Evolutionary conservation across 495 filamentous ascomycete species (phyloP).

Genomic region (Penicillium coffeae): DNA sequence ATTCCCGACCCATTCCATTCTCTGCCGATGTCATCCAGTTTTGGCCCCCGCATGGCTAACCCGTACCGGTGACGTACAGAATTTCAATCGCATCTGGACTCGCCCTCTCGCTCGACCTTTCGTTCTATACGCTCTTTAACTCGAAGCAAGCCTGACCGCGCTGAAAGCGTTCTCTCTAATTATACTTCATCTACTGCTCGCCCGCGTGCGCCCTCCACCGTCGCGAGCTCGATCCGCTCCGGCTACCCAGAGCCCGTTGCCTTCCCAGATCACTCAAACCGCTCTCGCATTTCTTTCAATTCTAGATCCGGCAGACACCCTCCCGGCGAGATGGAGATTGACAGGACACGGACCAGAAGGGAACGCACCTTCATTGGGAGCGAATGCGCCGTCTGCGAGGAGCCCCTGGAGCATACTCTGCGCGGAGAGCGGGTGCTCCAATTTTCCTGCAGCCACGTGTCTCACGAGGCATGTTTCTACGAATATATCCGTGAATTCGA

Average conservation of each 20-base stretch:
- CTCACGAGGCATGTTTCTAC: conserved; percentile 98
- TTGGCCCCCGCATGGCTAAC: conserved; percentile 21
- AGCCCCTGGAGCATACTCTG: conserved; percentile 93
- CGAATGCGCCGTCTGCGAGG: conserved; percentile 95
- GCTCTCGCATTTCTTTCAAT: conserved; percentile 42
- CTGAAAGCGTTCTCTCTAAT: conserved; percentile 27
- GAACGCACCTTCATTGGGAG: conserved; percentile 94
- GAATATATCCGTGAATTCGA: conserved; percentile 96
- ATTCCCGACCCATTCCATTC: conserved; percentile 1
- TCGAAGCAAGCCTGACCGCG: conserved; percentile 26
- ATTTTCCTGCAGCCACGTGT: conserved; percentile 92
- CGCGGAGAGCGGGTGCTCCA: conserved; percentile 93
- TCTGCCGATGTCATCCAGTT: conserved; percentile 7
- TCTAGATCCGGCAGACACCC: conserved; percentile 53
- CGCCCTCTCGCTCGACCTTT: conserved; percentile 35
- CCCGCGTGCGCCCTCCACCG: conserved; percentile 27
- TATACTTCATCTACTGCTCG: conserved; percentile 20
- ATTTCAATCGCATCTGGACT: conserved; percentile 29
- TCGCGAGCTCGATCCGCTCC: conserved; percentile 19
- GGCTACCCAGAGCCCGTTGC: conserved; percentile 15
- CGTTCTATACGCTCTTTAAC: conserved; percentile 32
- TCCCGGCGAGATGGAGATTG: conserved; percentile 72
- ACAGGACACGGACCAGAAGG: conserved; percentile 74
- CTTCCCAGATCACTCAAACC: conserved; percentile 25
- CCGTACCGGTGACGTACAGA: conserved; percentile 23